A percentile compares a stretch with the other conserved stretches of the same genome.
Evolutionary conservation across 495 filamentous ascomycete genomes (phyloP).

Genomic region (Evernia prunastri): DNA sequence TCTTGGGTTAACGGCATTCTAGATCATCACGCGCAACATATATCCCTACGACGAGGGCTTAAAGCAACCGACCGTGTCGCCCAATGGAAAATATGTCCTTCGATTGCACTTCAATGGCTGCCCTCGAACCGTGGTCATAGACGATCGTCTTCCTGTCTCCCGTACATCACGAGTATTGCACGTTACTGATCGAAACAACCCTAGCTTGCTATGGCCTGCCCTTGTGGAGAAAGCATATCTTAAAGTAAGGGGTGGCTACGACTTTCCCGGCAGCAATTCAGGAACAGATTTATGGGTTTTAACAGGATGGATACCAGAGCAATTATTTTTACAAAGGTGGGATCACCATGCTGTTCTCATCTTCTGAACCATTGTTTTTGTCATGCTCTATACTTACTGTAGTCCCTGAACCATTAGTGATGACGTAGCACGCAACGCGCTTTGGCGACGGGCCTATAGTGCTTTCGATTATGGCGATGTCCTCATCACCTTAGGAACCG

Average conservation of each 20-base stretch:
- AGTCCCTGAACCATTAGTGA: constrained; percentile 38
- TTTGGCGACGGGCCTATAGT: constrained; percentile 73
- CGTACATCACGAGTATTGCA: constrained; percentile 65
- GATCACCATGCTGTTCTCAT: not conserved
- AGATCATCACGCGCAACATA: constrained; percentile 64
- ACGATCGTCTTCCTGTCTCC: constrained; percentile 83
- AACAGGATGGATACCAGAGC: constrained; percentile 95
- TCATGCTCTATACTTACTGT: not conserved
- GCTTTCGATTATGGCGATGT: constrained; percentile 75
- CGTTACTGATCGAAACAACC: constrained; percentile 81
- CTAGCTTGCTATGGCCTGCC: constrained; percentile 78
- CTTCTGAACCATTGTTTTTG: not conserved
- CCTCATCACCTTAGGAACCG: constrained; percentile 84
- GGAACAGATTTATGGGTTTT: constrained; percentile 87
- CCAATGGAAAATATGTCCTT: constrained; percentile 84
- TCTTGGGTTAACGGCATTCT: constrained; percentile 25
- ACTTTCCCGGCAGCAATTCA: constrained; percentile 98
- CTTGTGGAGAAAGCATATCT: constrained; percentile 94
- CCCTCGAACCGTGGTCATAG: constrained; percentile 78
- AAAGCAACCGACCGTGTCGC: constrained; percentile 52
- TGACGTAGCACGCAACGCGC: constrained; percentile 62
- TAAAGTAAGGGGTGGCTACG: constrained; percentile 94
- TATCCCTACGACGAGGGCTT: constrained; percentile 61
- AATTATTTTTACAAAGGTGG: constrained; percentile 76
- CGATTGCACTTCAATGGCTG: constrained; percentile 93